A percentile compares a stretch with the other conserved stretches of the same genome.
These are phyloP conservation scores for Cryptococcus sp. DNA, from an alignment of 1,284 basidiomycete genomes.

Conservation along the genomic window DNA sequence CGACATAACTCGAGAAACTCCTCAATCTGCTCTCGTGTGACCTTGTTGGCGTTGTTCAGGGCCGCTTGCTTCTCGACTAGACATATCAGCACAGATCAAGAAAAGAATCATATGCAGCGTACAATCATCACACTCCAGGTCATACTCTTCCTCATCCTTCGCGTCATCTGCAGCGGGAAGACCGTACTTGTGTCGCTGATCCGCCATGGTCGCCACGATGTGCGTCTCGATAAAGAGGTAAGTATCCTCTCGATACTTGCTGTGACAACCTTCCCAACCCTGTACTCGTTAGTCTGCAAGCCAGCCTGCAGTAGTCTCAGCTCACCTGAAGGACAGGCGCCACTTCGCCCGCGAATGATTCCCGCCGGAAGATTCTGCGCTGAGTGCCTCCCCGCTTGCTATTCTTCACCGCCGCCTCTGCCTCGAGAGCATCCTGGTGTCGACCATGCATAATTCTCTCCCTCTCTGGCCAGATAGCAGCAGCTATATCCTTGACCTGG, in stretches of 20 bases:
- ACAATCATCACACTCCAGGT: neutral
- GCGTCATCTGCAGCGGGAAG: slow-evolving; percentile 67
- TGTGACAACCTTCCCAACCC: slow-evolving; percentile 55
- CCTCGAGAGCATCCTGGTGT: neutral
- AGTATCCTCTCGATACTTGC: slow-evolving; percentile 71
- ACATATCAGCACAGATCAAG: neutral
- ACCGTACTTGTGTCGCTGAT: slow-evolving; percentile 55
- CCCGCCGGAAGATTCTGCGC: too few relatives aligned
- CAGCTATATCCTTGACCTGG: slow-evolving; percentile 73
- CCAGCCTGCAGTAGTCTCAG: neutral
- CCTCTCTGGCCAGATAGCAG: slow-evolving; percentile 49
- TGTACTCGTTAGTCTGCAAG: slow-evolving; percentile 9
- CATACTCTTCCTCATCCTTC: slow-evolving; percentile 58
- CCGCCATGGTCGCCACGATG: slow-evolving; percentile 64
- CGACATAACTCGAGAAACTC: slow-evolving; percentile 82
- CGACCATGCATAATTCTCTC: neutral
- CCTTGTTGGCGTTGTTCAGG: slow-evolving; percentile 85
- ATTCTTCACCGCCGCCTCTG: too few relatives aligned
- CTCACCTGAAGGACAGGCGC: neutral
- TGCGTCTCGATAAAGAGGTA: slow-evolving; percentile 66
- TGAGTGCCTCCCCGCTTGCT: too few relatives aligned
- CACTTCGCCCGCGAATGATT: neutral
- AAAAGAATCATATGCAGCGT: too few relatives aligned
- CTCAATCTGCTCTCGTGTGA: slow-evolving; percentile 73
- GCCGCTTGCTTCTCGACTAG: slow-evolving; percentile 53